phyloP scores from a whole-genome alignment of 441 rosid genomes.

The Croton laevigatus region DNA sequence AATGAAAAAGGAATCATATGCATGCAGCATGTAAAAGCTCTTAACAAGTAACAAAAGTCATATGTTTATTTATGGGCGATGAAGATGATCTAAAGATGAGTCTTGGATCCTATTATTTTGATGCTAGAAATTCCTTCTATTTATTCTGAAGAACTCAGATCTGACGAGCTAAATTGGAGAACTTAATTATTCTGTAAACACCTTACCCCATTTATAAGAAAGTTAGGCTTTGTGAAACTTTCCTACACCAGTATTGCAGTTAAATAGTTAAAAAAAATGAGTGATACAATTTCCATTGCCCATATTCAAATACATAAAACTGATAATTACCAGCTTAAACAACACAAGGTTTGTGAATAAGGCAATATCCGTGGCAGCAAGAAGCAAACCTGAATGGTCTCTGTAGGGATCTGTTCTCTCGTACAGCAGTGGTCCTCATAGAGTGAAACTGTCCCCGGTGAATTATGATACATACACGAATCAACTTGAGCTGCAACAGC shows the following conservation, averaged over 20 bases:
- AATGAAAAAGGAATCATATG: background rate
- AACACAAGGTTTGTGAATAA: background rate
- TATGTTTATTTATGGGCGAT: background rate
- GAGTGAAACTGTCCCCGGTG: conserved; percentile 48
- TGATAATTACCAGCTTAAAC: background rate
- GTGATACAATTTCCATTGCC: background rate
- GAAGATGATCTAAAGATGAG: background rate
- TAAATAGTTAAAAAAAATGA: background rate
- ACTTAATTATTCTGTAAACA: too few relatives aligned
- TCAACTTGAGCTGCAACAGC: conserved; percentile 59
- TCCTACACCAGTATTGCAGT: background rate
- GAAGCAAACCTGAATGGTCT: conserved; percentile 68
- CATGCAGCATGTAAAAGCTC: background rate
- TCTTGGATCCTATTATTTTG: too few relatives aligned
- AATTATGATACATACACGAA: conserved; percentile 69
- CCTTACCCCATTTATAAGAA: too few relatives aligned
- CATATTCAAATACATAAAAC: background rate
- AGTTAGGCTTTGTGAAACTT: too few relatives aligned
- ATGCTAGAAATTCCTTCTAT: too few relatives aligned
- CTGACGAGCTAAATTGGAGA: too few relatives aligned
- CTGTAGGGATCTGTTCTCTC: conserved; percentile 72
- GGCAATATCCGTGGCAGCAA: conserved; percentile 19
- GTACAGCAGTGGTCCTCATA: conserved; percentile 70
- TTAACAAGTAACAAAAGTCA: background rate
- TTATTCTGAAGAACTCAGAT: too few relatives aligned